Conservation (phyloP, 345 rosid genomes). For the Barbarea vulgaris region DNA sequence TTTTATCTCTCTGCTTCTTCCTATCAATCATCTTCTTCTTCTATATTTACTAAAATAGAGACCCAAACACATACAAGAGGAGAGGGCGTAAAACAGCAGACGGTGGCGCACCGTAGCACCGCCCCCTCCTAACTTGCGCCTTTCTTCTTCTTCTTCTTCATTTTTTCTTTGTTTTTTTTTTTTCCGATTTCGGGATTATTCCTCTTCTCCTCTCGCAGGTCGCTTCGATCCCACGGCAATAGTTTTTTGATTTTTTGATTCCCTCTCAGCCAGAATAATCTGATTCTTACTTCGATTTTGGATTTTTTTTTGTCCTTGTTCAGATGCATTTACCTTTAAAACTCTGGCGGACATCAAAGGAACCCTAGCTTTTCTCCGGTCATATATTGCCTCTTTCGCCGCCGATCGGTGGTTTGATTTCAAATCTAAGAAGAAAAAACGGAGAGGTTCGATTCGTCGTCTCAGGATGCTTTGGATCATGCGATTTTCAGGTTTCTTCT, state of each 20-base stretch:
- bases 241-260: constrained; percentile 15
- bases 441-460: constrained; percentile 40
- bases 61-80: constrained; percentile 24
- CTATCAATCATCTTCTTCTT: background rate
- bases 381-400: constrained; percentile 39
- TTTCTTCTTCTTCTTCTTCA: constrained; percentile 25
- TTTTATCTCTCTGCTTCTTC: background rate
- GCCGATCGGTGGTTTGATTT: constrained; percentile 53
- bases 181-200: constrained; percentile 26
- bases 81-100: constrained; percentile 41
- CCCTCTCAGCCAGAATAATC: background rate
- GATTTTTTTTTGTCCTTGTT: background rate
- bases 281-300: constrained; percentile 5
- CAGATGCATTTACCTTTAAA: constrained; percentile 27
- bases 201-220: constrained; percentile 40
- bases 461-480: constrained; percentile 73
- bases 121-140: constrained; percentile 51
- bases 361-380: constrained; percentile 49
- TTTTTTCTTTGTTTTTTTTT: background rate
- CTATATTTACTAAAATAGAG: constrained; percentile 37
- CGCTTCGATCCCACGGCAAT: constrained; percentile 41
- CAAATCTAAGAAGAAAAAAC: constrained; percentile 47
- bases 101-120: constrained; percentile 61
- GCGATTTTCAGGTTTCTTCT: constrained; percentile 73
- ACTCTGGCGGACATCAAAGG: constrained; percentile 63